A percentile compares a stretch with the other conserved stretches of the same genome.
phyloP scores from a whole-genome alignment of 305 asterid genomes.

The Fraxinus dipetala region DNA sequence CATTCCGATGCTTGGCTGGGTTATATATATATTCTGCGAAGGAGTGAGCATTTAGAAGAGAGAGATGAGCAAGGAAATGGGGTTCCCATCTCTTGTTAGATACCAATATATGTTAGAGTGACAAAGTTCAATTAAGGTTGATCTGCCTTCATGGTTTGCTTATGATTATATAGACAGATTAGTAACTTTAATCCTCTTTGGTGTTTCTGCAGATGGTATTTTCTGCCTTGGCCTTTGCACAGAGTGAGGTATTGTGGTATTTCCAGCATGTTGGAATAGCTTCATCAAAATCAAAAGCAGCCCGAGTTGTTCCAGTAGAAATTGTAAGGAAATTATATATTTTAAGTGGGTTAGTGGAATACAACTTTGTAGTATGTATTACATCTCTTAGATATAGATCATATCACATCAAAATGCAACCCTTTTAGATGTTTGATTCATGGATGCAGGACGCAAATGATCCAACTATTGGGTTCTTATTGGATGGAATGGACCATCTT shows the following conservation, averaged over 20 bases:
- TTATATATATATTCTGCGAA: neutral
- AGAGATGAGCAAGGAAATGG: conserved; percentile 9
- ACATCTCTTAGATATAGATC: neutral
- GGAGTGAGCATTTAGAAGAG: conserved; percentile 9
- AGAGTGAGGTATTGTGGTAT: conserved; percentile 96
- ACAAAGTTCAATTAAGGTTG: neutral
- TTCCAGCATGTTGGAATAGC: conserved; percentile 94
- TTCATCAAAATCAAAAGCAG: conserved; percentile 70
- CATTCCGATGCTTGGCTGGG: neutral
- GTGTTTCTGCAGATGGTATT: conserved; percentile 85
- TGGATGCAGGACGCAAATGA: conserved; percentile 87
- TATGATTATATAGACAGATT: conserved; percentile 14
- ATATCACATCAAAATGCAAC: neutral
- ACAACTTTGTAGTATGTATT: conserved; percentile 20
- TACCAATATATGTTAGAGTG: conserved; percentile 13
- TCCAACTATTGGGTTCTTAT: conserved; percentile 91
- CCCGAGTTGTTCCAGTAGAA: conserved; percentile 79
- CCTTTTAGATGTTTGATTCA: conserved; percentile 14
- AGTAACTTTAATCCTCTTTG: conserved; percentile 21
- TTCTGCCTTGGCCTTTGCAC: conserved; percentile 94
- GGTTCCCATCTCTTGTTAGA: neutral
- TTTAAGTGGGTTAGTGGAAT: neutral
- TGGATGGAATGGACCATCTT: conserved; percentile 96
- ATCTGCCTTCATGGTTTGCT: conserved; percentile 6
- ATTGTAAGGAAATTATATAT: conserved; percentile 55